phyloP scores from a whole-genome alignment of 148 eudicot genomes.

The Simmondsia chinensis region DNA sequence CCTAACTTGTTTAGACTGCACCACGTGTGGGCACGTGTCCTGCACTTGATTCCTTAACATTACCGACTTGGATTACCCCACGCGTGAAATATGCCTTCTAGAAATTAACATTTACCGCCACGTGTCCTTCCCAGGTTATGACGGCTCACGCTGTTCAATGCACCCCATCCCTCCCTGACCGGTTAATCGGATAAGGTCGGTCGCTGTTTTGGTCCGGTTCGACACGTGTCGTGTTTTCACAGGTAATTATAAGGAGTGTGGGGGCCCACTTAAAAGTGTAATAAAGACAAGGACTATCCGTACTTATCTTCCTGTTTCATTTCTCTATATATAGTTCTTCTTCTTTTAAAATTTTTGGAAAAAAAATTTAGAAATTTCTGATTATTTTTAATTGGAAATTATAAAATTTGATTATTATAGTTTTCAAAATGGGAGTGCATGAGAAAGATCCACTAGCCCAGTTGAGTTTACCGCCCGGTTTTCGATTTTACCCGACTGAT shows the following conservation, averaged over 20 bases:
- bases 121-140: constrained; percentile 17
- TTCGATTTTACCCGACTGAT: constrained; percentile 75
- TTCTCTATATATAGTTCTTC: background rate
- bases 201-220: background rate
- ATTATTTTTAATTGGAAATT: background rate
- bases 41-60: background rate
- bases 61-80: constrained; percentile 17
- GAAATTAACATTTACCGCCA: constrained; percentile 7
- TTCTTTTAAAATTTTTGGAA: background rate
- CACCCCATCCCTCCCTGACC: constrained; percentile 2
- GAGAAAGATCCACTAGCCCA: constrained; percentile 45
- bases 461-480: constrained; percentile 72
- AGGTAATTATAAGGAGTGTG: background rate
- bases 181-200: constrained; percentile 24
- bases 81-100: constrained; percentile 19
- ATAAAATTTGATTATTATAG: background rate
- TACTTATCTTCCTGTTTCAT: constrained; percentile 16
- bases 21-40: constrained; percentile 21
- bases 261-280: constrained; percentile 9
- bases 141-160: constrained; percentile 15
- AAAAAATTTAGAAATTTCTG: constrained; percentile 14
- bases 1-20: too few species aligned
- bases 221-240: constrained; percentile 18
- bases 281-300: constrained; percentile 24
- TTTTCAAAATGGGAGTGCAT: constrained; percentile 32